Percentiles rank a stretch among this genome's conserved stretches.
Conservation (phyloP, 208 protist genomes). For the Zelonia costaricensis region DNA sequence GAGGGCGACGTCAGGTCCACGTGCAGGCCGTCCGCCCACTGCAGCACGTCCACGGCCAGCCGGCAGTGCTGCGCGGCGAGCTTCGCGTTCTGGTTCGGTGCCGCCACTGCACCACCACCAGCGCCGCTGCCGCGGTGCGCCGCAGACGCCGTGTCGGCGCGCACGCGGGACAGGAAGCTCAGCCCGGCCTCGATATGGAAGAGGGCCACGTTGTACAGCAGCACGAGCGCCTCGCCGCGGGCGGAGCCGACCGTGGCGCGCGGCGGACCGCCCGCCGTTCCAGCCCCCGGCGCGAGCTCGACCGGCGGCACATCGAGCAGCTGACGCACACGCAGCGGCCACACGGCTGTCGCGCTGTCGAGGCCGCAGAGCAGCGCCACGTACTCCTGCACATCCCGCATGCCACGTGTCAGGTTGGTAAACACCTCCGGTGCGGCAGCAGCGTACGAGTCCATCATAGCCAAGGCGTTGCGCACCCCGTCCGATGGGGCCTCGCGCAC, state of each 20-base stretch:
- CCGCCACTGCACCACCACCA: conserved; percentile 14
- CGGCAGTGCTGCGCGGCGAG: conserved; percentile 50
- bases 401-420: conserved; percentile 29
- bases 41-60: conserved; percentile 32
- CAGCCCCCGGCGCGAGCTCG: conserved; percentile 6
- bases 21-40: conserved; percentile 27
- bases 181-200: conserved; percentile 43
- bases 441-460: conserved; percentile 57
- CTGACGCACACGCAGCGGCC: conserved; percentile 47
- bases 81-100: conserved; percentile 50
- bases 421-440: conserved; percentile 29
- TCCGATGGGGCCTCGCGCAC: conserved; percentile 24
- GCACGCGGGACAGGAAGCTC: conserved; percentile 38
- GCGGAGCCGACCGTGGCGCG: conserved; percentile 15
- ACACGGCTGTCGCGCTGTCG: conserved; percentile 37
- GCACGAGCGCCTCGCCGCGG: conserved; percentile 51
- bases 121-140: conserved; percentile 9
- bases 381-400: conserved; percentile 38
- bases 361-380: conserved; percentile 46
- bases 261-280: conserved; percentile 12
- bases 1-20: conserved; percentile 26
- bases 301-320: conserved; percentile 28
- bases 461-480: conserved; percentile 29
- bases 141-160: conserved; percentile 18
- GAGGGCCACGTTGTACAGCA: conserved; percentile 65